phyloP scores from a whole-genome alignment of 2,329 filamentous ascomycete species.

The Curvularia verruculosa region DNA sequence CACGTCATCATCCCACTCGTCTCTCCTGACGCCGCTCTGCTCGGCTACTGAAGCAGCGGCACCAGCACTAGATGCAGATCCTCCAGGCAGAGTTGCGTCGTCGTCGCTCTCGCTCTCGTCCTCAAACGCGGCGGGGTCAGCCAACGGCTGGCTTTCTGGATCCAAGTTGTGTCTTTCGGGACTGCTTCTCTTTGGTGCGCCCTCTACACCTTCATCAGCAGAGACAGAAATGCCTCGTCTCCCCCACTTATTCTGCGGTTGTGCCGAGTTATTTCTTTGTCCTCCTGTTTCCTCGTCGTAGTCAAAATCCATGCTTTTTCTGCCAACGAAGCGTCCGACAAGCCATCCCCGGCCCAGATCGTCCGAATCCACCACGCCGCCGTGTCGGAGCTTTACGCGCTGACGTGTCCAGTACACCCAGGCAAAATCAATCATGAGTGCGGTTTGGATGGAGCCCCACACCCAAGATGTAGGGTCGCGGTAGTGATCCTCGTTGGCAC shows the following conservation, averaged over 20 bases:
- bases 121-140: constrained; percentile 56
- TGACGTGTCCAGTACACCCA: constrained; percentile 97
- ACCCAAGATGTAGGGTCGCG: constrained; percentile 77
- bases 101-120: constrained; percentile 55
- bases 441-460: constrained; percentile 88
- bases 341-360: constrained; percentile 87
- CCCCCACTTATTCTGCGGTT: constrained; percentile 60
- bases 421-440: constrained; percentile 89
- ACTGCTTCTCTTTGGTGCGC: constrained; percentile 35
- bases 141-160: constrained; percentile 48
- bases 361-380: constrained; percentile 87
- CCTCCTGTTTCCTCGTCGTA: constrained; percentile 62
- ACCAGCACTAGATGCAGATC: background rate
- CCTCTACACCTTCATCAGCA: constrained; percentile 60
- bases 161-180: constrained; percentile 26
- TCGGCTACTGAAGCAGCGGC: constrained; percentile 14
- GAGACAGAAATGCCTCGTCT: constrained; percentile 64
- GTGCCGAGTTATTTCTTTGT: constrained; percentile 41
- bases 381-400: constrained; percentile 87
- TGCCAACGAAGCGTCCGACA: constrained; percentile 76
- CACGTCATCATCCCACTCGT: constrained; percentile 49
- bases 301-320: constrained; percentile 55
- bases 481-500: constrained; percentile 61
- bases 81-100: constrained; percentile 38
- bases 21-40: constrained; percentile 44